Percentiles rank a stretch among this genome's conserved stretches.
Conservation (phyloP, 225 moss, liverwort and hornwort species). For the Takakia lepidozioides region DNA sequence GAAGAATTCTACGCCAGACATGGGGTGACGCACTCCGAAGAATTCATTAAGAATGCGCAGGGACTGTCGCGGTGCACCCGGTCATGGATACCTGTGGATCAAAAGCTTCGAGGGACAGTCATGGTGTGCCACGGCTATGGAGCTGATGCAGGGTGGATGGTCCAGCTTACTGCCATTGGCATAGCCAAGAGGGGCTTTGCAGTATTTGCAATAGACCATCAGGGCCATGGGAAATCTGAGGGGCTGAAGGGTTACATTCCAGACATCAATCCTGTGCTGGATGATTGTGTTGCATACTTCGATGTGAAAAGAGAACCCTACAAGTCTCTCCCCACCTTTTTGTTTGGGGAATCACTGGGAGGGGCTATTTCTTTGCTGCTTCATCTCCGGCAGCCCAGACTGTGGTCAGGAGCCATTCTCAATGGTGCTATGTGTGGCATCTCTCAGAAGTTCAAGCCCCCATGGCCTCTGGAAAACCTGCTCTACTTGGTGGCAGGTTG, state of each 20-base stretch:
- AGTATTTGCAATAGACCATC: constrained; percentile 79
- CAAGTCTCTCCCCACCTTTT: constrained; percentile 34
- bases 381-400: constrained; percentile 43
- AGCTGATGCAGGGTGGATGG: constrained; percentile 72
- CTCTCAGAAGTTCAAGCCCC: constrained; percentile 58
- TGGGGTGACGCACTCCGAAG: constrained; percentile 41
- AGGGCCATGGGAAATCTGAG: constrained; percentile 76
- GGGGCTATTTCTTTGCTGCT: constrained; percentile 72
- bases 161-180: constrained; percentile 76
- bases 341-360: constrained; percentile 79
- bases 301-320: constrained; percentile 28
- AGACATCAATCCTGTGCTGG: constrained; percentile 37
- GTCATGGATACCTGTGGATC: constrained; percentile 42
- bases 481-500: constrained; percentile 52
- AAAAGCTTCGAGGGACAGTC: constrained; percentile 39
- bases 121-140: constrained; percentile 84
- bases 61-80: constrained; percentile 58
- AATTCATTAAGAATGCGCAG: constrained; percentile 34
- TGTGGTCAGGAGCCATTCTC: constrained; percentile 50
- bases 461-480: constrained; percentile 54
- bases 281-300: constrained; percentile 66
- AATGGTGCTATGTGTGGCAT: constrained; percentile 88
- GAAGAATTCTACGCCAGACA: constrained; percentile 56
- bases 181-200: constrained; percentile 68
- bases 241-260: constrained; percentile 72